Evolutionary conservation across 2,329 filamentous ascomycete genomes (phyloP).

Genomic region (Coleophoma eucalyptorum): DNA sequence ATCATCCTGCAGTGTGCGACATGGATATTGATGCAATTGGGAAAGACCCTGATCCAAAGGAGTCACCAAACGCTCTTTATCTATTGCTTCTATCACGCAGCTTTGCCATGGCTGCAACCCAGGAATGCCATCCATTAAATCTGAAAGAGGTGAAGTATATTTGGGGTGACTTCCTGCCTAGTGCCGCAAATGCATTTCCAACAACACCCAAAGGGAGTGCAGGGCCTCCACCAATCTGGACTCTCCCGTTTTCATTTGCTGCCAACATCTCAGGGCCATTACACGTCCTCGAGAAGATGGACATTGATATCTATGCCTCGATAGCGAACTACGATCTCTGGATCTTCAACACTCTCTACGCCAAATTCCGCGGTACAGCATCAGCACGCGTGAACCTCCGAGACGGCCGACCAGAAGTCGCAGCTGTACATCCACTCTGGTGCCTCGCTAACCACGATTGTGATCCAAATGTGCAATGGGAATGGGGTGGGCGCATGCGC

Average conservation of each 20-base stretch:
- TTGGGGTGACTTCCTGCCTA: slow-evolving; percentile 63
- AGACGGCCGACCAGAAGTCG: slow-evolving; percentile 83
- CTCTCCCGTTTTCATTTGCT: slow-evolving; percentile 74
- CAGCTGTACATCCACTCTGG: slow-evolving; percentile 93
- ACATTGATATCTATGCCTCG: slow-evolving; percentile 67
- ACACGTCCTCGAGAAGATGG: slow-evolving; percentile 80
- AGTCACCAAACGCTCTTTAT: slow-evolving; percentile 59
- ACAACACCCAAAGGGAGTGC: slow-evolving; percentile 41
- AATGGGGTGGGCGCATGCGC: slow-evolving; percentile 79
- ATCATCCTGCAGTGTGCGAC: slow-evolving; percentile 64
- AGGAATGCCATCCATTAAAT: slow-evolving; percentile 59
- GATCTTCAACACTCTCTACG: slow-evolving; percentile 88
- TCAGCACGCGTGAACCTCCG: slow-evolving; percentile 75
- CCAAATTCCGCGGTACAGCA: slow-evolving; percentile 90
- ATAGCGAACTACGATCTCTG: slow-evolving; percentile 64
- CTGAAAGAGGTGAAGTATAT: slow-evolving; percentile 63
- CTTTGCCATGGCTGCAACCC: slow-evolving; percentile 59
- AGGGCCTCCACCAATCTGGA: slow-evolving; percentile 57
- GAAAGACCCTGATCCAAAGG: slow-evolving; percentile 57
- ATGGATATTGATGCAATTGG: slow-evolving; percentile 63
- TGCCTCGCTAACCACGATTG: slow-evolving; percentile 96
- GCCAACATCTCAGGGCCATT: slow-evolving; percentile 72
- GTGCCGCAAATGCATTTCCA: slow-evolving; percentile 48
- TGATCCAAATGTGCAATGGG: slow-evolving; percentile 91
- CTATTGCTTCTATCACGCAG: slow-evolving; percentile 58